phyloP scores from a whole-genome alignment of 2,329 filamentous ascomycete genomes.

The Clathrospora elynae region DNA sequence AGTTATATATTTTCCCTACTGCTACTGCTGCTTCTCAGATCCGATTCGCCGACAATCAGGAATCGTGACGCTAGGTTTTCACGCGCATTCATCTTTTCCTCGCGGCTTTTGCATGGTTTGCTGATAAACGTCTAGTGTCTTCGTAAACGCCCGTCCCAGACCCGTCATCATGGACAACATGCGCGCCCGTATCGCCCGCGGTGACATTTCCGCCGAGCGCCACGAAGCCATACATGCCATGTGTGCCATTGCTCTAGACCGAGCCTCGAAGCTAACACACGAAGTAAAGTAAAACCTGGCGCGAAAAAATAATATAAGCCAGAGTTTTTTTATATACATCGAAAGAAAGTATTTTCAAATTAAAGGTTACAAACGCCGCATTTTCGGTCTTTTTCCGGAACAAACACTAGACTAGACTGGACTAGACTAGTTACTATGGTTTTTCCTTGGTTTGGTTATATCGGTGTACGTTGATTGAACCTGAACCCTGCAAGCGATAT shows the following conservation, averaged over 20 bases:
- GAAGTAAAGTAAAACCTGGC: not conserved
- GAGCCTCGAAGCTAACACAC: conserved; percentile 65
- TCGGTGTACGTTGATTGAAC: too few species aligned
- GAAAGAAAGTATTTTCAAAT: too few species aligned
- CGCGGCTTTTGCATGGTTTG: too few species aligned
- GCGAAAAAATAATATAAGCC: not conserved
- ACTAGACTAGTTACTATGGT: too few species aligned
- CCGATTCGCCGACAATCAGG: not conserved
- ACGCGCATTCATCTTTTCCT: too few species aligned
- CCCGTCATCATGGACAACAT: conserved; percentile 82
- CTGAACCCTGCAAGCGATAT: too few species aligned
- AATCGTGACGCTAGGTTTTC: too few species aligned
- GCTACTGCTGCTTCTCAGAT: conserved; percentile 41
- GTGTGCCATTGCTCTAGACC: conserved; percentile 86
- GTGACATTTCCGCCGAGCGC: conserved; percentile 70
- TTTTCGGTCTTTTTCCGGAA: too few species aligned
- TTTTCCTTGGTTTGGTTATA: too few species aligned
- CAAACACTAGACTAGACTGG: too few species aligned
- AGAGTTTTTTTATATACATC: too few species aligned
- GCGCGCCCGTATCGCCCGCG: conserved; percentile 71
- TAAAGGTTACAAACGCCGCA: too few species aligned
- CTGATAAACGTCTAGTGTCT: conserved; percentile 57
- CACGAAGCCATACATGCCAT: conserved; percentile 80
- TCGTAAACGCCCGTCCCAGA: conserved; percentile 81
- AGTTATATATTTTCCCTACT: not conserved